Percentiles rank a stretch among this genome's conserved stretches.
Evolutionary conservation across 202 grass and related monocot genomes (phyloP).

Genomic region (Cymbopogon flexuosus): DNA sequence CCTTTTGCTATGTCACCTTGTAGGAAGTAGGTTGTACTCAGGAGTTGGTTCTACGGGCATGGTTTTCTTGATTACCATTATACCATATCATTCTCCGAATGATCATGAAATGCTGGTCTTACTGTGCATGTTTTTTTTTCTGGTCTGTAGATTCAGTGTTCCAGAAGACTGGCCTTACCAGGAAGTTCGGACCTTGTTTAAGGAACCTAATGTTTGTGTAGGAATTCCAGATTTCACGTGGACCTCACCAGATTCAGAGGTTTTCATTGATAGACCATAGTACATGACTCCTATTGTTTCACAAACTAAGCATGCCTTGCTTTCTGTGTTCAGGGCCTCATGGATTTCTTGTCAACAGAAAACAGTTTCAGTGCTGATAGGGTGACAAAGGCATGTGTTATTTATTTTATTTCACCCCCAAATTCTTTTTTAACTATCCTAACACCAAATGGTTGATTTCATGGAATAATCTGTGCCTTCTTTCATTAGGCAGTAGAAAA

Average conservation of each 20-base stretch:
- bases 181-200: conserved; percentile 78
- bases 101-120: conserved; percentile 18
- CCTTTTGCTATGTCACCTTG: too few species aligned
- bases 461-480: conserved; percentile 26
- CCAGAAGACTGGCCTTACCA: conserved; percentile 89
- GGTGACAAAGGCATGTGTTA: conserved; percentile 59
- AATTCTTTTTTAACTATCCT: conserved; percentile 26
- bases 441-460: conserved; percentile 15
- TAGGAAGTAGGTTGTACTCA: neutral
- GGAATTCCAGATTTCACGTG: conserved; percentile 70
- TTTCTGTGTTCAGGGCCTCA: conserved; percentile 52
- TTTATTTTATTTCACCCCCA: conserved; percentile 21
- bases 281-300: conserved; percentile 22
- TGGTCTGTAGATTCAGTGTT: conserved; percentile 66
- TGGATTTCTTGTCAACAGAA: conserved; percentile 68
- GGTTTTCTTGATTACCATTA: neutral
- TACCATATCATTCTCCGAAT: conserved; percentile 17
- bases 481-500: conserved; percentile 71
- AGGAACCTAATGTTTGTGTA: conserved; percentile 63
- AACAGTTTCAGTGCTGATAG: conserved; percentile 84
- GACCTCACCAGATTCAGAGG: conserved; percentile 65
- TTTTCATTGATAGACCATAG: conserved; percentile 30
- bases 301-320: conserved; percentile 32
- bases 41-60: neutral
- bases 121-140: conserved; percentile 2